phyloP scores from a whole-genome alignment of 169 alveolate species.

The Cyclospora cayetanensis region DNA sequence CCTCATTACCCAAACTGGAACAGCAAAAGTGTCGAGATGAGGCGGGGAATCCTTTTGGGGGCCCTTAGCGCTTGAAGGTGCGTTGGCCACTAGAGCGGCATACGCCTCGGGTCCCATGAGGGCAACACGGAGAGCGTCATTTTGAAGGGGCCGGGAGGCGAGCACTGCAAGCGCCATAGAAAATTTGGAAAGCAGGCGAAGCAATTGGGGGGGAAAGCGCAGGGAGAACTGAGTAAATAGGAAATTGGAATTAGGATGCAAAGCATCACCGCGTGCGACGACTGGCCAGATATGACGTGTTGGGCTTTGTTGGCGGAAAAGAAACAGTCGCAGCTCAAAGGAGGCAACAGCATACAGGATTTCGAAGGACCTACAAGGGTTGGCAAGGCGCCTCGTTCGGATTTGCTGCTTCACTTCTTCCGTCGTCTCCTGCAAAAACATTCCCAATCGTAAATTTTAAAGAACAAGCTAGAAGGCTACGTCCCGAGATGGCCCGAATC shows the following conservation, averaged over 20 bases:
- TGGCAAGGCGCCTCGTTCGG: background rate
- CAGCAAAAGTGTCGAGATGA: slow-evolving; percentile 10
- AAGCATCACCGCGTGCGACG: too few species aligned
- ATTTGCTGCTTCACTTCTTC: background rate
- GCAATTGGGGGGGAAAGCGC: background rate
- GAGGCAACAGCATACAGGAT: too few species aligned
- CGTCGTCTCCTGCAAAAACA: background rate
- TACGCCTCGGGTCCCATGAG: slow-evolving; percentile 17
- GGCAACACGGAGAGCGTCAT: slow-evolving; percentile 38
- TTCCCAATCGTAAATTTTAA: background rate
- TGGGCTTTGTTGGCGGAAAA: background rate
- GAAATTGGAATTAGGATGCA: too few species aligned
- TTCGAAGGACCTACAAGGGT: background rate
- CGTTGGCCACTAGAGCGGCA: background rate
- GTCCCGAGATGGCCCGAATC: too few species aligned
- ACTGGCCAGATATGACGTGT: too few species aligned
- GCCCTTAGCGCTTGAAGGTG: background rate
- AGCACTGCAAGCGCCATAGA: background rate
- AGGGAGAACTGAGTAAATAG: background rate
- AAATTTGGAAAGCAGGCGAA: background rate
- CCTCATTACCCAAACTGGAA: slow-evolving; percentile 89
- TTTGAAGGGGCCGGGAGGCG: background rate
- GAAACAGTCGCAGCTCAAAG: background rate
- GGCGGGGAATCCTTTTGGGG: background rate
- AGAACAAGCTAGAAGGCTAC: too few species aligned